phyloP scores from a whole-genome alignment of 2,329 filamentous ascomycete species.

The Fonsecaea multimorphosa region DNA sequence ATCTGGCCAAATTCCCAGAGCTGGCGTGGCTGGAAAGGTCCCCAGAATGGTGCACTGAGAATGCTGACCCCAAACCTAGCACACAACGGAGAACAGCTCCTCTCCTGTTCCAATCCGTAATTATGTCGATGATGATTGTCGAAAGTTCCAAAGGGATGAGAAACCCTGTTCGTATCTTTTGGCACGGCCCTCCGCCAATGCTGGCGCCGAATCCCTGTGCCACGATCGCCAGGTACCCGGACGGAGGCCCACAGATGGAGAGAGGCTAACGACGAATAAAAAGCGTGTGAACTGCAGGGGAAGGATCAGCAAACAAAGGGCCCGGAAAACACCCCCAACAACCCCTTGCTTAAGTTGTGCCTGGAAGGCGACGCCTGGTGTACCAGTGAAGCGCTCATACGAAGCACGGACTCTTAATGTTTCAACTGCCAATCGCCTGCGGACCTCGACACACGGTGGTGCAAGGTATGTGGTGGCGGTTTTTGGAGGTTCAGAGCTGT shows the following conservation, averaged over 20 bases:
- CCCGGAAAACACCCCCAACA: too few species aligned
- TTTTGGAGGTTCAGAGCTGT: not conserved
- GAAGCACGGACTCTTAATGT: too few species aligned
- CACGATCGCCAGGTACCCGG: slow-evolving; percentile 3
- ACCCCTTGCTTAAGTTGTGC: too few species aligned
- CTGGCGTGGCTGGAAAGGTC: not conserved
- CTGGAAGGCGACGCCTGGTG: too few species aligned
- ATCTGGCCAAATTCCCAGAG: not conserved
- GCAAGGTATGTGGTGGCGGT: not conserved
- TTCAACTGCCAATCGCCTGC: not conserved
- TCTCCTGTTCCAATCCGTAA: not conserved
- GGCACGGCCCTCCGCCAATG: not conserved
- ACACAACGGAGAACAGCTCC: not conserved
- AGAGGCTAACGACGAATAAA: not conserved
- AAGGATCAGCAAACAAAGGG: not conserved
- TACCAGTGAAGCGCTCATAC: not conserved
- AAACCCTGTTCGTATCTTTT: not conserved
- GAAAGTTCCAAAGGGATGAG: not conserved
- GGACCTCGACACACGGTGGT: not conserved
- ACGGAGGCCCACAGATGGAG: not conserved
- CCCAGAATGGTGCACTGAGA: not conserved
- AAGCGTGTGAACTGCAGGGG: not conserved
- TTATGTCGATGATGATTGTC: not conserved
- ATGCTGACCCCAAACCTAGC: not conserved
- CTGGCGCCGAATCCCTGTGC: not conserved